These are phyloP conservation scores for Xylaria sp. DNA, from an alignment of 2,329 filamentous ascomycete species.

Conservation along the genomic window DNA sequence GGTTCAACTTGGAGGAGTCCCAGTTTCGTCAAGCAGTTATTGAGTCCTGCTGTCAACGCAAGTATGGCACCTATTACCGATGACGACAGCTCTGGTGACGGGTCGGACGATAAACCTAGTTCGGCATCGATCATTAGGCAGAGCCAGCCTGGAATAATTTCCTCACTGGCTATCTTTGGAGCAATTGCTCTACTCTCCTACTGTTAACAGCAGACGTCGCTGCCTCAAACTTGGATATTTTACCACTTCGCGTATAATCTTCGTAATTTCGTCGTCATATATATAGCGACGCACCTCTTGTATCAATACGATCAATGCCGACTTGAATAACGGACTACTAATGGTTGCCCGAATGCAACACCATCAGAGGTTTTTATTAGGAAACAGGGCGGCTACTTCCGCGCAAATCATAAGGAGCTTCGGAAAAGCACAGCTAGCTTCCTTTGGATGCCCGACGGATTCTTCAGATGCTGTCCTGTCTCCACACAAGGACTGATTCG, in stretches of 20 bases:
- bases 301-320: not conserved
- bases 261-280: not conserved
- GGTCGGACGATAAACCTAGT: conserved; percentile 22
- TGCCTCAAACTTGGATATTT: not conserved
- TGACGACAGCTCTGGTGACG: conserved; percentile 23
- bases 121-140: conserved; percentile 15
- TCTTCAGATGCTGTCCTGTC: not conserved
- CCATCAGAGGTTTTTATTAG: not conserved
- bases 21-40: conserved; percentile 53
- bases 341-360: not conserved
- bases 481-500: not conserved
- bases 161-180: conserved; percentile 13
- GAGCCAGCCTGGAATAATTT: not conserved
- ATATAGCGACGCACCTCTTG: not conserved
- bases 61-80: conserved; percentile 38
- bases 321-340: not conserved
- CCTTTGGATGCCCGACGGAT: not conserved
- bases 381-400: not conserved
- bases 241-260: not conserved
- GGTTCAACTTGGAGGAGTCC: conserved; percentile 63
- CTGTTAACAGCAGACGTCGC: not conserved
- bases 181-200: conserved; percentile 7
- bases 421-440: not conserved
- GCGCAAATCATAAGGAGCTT: not conserved
- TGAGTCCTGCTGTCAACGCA: conserved; percentile 40